A percentile compares a stretch with the other conserved stretches of the same genome.
Evolutionary conservation across 73 alveolate genomes (phyloP).

Genomic region (Diophrys sp.): DNA sequence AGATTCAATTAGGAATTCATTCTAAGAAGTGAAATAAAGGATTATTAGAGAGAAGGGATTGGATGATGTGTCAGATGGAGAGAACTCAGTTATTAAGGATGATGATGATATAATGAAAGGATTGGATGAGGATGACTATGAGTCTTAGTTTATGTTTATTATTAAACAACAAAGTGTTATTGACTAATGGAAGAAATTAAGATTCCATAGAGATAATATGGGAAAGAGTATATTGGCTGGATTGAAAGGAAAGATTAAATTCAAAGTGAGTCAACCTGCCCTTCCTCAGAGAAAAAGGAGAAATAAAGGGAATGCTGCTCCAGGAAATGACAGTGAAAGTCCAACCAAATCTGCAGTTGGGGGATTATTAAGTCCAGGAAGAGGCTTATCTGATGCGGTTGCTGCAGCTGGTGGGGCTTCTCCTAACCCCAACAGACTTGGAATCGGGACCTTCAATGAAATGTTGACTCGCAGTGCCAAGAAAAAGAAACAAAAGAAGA

Average conservation of each 20-base stretch:
- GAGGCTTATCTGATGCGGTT: too few species aligned
- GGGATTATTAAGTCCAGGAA: too few species aligned
- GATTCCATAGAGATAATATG: not conserved
- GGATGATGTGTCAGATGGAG: not conserved
- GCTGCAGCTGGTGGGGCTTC: too few species aligned
- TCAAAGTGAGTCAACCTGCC: not conserved
- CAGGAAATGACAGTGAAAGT: too few species aligned
- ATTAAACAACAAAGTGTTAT: not conserved
- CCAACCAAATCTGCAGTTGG: too few species aligned
- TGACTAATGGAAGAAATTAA: slow-evolving; percentile 10
- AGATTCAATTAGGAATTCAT: not conserved
- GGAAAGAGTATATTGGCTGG: not conserved
- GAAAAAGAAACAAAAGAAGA: slow-evolving; percentile 6
- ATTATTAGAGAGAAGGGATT: not conserved
- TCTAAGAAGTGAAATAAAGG: not conserved
- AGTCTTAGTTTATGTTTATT: slow-evolving; percentile 10
- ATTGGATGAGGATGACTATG: not conserved
- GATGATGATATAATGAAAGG: not conserved
- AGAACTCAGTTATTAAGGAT: not conserved
- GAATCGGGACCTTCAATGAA: too few species aligned
- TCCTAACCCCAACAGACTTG: too few species aligned
- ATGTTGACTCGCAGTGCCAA: too few species aligned
- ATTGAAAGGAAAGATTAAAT: not conserved
- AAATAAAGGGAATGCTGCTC: too few species aligned
- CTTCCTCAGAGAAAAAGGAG: too few species aligned